Evolutionary conservation across 345 rosid species (phyloP).

Genomic region (Salix exigua): DNA sequence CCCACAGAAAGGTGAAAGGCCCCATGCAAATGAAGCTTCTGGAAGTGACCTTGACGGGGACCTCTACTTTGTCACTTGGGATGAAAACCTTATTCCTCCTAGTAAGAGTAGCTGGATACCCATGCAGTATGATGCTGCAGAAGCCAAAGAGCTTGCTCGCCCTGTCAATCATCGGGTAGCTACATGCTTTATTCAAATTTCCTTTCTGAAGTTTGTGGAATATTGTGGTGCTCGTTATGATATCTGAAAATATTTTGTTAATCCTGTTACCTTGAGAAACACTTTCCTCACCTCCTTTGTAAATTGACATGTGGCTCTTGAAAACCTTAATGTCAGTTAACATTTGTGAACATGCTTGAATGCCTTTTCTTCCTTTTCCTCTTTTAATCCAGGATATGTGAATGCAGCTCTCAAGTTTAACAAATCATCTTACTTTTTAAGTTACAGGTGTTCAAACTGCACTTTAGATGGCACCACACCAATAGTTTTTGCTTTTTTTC

Average conservation of each 20-base stretch:
- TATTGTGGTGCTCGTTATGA: not conserved
- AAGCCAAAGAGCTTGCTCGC: conserved; percentile 26
- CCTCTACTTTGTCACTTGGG: conserved; percentile 88
- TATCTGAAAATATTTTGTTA: not conserved
- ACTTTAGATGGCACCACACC: not conserved
- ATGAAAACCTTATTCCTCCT: conserved; percentile 77
- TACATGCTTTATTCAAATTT: conserved; percentile 5
- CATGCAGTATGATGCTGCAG: conserved; percentile 59
- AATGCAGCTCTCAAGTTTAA: not conserved
- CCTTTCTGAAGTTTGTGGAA: conserved; percentile 1
- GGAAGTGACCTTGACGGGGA: conserved; percentile 99
- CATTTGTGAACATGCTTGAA: not conserved
- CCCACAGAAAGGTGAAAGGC: conserved; percentile 88
- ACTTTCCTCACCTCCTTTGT: not conserved
- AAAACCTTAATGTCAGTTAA: not conserved
- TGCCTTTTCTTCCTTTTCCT: not conserved
- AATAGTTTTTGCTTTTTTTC: not conserved
- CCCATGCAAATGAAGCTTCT: conserved; percentile 88
- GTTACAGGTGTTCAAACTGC: not conserved
- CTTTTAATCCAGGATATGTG: not conserved
- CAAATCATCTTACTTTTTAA: not conserved
- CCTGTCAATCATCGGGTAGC: conserved; percentile 61
- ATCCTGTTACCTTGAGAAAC: not conserved
- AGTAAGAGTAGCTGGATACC: conserved; percentile 64
- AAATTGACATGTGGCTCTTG: no score